Percentiles rank a stretch among this genome's conserved stretches.
Conservation (phyloP, 2,329 filamentous ascomycete species). For the Aspergillus carbonarius region DNA sequence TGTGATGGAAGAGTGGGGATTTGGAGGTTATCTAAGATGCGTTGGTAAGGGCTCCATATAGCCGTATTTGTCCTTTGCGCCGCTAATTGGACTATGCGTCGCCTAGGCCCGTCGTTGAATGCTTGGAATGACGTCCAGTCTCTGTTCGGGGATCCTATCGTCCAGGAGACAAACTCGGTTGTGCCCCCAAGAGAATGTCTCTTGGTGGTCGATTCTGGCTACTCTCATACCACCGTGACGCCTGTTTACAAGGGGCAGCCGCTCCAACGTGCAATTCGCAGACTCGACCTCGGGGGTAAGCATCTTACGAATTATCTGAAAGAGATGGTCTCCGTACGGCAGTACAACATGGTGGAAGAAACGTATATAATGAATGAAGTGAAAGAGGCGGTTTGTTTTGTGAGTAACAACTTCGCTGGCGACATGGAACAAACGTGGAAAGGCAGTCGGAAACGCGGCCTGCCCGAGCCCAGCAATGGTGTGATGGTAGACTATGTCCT, state of each 20-base stretch:
- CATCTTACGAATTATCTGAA: slow-evolving; percentile 91
- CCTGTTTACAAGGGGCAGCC: slow-evolving; percentile 79
- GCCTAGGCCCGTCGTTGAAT: slow-evolving; percentile 68
- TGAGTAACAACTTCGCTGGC: slow-evolving; percentile 70
- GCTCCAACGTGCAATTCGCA: slow-evolving; percentile 75
- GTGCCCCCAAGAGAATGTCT: slow-evolving; percentile 70
- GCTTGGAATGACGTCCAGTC: slow-evolving; percentile 76
- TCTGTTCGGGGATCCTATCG: slow-evolving; percentile 62
- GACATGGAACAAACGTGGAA: slow-evolving; percentile 87
- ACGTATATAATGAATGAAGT: slow-evolving; percentile 92
- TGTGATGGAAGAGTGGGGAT: slow-evolving; percentile 95
- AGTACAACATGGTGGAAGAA: slow-evolving; percentile 95
- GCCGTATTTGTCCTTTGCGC: background rate
- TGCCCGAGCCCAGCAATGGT: slow-evolving; percentile 28
- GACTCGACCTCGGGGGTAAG: slow-evolving; percentile 90
- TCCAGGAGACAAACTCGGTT: slow-evolving; percentile 40
- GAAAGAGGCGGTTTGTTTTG: slow-evolving; percentile 85
- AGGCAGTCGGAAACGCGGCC: slow-evolving; percentile 55
- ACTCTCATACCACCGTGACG: slow-evolving; percentile 88
- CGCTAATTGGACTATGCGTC: background rate
- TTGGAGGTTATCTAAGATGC: slow-evolving; percentile 78
- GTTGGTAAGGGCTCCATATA: slow-evolving; percentile 55
- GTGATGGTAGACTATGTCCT: slow-evolving; percentile 90
- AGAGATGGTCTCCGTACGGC: slow-evolving; percentile 81
- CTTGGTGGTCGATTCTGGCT: slow-evolving; percentile 87